These are phyloP conservation scores for Mariannaea elegans DNA, from an alignment of 2,329 filamentous ascomycete species.

Conservation along the genomic window DNA sequence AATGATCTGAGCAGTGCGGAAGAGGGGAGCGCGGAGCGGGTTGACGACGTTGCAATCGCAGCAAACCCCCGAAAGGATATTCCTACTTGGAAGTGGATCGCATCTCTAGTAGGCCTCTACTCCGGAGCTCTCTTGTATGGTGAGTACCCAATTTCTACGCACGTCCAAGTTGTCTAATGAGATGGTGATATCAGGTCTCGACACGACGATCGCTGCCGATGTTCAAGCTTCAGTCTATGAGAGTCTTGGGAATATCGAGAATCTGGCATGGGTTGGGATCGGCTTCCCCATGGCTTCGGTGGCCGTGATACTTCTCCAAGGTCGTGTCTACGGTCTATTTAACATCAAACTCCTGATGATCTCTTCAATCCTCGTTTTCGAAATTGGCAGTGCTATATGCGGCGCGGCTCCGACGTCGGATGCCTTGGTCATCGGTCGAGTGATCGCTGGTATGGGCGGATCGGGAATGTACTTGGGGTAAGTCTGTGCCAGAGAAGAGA, in stretches of 20 bases:
- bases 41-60: too few relatives aligned
- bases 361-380: constrained; percentile 32
- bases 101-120: too few relatives aligned
- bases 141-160: too few relatives aligned
- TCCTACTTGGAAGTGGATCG: too few relatives aligned
- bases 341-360: constrained; percentile 34
- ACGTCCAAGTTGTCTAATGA: too few relatives aligned
- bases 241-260: background rate
- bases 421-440: constrained; percentile 55
- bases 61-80: too few relatives aligned
- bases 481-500: background rate
- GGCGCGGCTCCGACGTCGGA: constrained; percentile 52
- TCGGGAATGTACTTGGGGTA: constrained; percentile 41
- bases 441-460: constrained; percentile 52
- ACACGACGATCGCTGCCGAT: constrained; percentile 6
- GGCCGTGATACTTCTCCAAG: constrained; percentile 3
- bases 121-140: too few relatives aligned
- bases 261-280: constrained; percentile 4
- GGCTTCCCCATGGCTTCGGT: constrained; percentile 12
- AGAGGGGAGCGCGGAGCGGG: too few relatives aligned
- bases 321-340: constrained; percentile 28
- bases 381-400: constrained; percentile 45
- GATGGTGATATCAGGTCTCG: too few relatives aligned
- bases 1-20: too few relatives aligned
- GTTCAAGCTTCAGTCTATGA: background rate